Evolutionary conservation across 768 basidiomycete species (phyloP).

Genomic region (Obba rivulosa): DNA sequence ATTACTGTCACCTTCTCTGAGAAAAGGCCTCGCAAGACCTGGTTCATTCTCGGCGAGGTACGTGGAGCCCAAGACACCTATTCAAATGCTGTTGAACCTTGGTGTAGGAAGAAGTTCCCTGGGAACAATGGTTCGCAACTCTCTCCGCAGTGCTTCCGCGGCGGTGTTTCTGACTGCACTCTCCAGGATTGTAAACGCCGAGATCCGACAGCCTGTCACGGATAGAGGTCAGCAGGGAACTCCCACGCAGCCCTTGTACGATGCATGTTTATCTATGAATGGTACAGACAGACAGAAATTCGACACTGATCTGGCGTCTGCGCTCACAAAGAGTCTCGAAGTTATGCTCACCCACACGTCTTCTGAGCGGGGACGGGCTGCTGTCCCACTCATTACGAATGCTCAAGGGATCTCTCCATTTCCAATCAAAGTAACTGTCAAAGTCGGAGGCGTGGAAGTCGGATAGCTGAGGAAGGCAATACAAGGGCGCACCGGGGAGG

Average conservation of each 20-base stretch:
- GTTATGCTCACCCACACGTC: constrained; percentile 75
- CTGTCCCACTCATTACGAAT: constrained; percentile 78
- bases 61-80: constrained; percentile 28
- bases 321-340: constrained; percentile 60
- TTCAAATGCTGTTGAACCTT: constrained; percentile 19
- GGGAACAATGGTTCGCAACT: constrained; percentile 73
- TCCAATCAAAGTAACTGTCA: constrained; percentile 65
- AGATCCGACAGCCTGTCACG: constrained; percentile 65
- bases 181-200: constrained; percentile 71
- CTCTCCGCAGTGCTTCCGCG: neutral
- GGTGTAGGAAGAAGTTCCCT: constrained; percentile 69
- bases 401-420: constrained; percentile 70
- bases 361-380: constrained; percentile 67
- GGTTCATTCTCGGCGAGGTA: constrained; percentile 46
- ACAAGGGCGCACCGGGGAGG: no score
- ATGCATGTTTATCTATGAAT: neutral
- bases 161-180: neutral
- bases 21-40: constrained; percentile 69
- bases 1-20: constrained; percentile 74
- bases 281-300: constrained; percentile 44
- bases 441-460: constrained; percentile 62
- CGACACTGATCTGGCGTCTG: constrained; percentile 50
- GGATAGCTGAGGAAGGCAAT: constrained; percentile 22
- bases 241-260: neutral
- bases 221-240: constrained; percentile 48